Evolutionary conservation across 495 filamentous ascomycete species (phyloP).

Genomic region (Cercophora samala): DNA sequence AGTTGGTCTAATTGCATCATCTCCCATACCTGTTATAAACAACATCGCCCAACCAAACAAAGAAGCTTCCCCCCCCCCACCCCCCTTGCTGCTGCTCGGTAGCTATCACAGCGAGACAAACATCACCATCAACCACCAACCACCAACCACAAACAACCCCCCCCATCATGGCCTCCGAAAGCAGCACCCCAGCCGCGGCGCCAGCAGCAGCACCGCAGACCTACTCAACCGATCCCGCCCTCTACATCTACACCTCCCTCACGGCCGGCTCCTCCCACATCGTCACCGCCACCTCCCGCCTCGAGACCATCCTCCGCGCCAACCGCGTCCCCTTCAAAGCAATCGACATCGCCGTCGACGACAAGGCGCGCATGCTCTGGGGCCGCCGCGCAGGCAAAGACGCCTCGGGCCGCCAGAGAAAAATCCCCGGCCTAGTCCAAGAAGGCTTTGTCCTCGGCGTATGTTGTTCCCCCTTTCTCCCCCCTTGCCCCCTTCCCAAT

Average conservation of each 20-base stretch:
- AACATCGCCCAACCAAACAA: neutral
- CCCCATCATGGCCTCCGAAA: conserved; percentile 47
- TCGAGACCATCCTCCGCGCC: conserved; percentile 94
- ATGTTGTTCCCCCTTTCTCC: conserved; percentile 38
- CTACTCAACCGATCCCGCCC: conserved; percentile 70
- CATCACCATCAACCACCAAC: too few relatives aligned
- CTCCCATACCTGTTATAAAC: neutral
- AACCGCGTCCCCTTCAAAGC: conserved; percentile 91
- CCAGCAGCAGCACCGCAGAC: conserved; percentile 28
- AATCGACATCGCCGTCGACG: conserved; percentile 88
- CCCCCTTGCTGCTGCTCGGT: neutral
- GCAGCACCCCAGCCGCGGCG: conserved; percentile 24
- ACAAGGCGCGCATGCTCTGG: conserved; percentile 88
- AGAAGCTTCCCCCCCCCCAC: neutral
- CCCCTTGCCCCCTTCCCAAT: neutral
- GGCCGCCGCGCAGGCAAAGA: conserved; percentile 68
- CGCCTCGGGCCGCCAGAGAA: conserved; percentile 60
- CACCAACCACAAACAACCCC: conserved; percentile 4
- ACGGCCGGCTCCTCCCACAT: conserved; percentile 96
- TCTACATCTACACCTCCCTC: conserved; percentile 92
- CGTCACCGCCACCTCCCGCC: conserved; percentile 87
- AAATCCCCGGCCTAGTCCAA: conserved; percentile 85
- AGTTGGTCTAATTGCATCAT: neutral
- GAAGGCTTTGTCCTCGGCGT: conserved; percentile 83
- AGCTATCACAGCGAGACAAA: conserved; percentile 8